Evolutionary conservation across 23 red algal species (phyloP).

Genomic region (Gracilaria caudata): DNA sequence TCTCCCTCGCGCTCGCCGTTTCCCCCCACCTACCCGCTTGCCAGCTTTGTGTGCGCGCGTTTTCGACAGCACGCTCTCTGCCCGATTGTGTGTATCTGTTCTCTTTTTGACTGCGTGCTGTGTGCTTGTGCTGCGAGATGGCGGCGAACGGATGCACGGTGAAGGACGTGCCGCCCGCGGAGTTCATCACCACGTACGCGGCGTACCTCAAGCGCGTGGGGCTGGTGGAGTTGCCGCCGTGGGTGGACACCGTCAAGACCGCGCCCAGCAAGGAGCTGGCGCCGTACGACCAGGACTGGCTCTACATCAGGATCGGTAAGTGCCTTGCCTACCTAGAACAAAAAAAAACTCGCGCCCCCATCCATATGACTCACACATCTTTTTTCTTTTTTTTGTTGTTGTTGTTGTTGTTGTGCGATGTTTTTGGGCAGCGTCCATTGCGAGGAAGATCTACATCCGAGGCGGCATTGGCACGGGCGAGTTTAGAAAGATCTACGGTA

Average conservation of each 20-base stretch:
- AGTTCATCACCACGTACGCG: slow-evolving; percentile 89
- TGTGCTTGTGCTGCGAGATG: neutral
- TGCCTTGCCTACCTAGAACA: neutral
- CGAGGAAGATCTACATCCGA: slow-evolving; percentile 88
- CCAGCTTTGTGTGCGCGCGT: too few relatives aligned
- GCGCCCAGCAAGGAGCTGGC: slow-evolving; percentile 88
- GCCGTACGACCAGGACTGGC: slow-evolving; percentile 97
- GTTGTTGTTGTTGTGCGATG: too few relatives aligned
- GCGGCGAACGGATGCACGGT: slow-evolving; percentile 76
- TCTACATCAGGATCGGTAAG: slow-evolving; percentile 89
- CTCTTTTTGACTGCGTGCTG: neutral
- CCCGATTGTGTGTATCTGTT: too few relatives aligned
- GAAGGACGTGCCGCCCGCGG: slow-evolving; percentile 94
- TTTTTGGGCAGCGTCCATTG: slow-evolving; percentile 76
- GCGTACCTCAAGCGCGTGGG: slow-evolving; percentile 88
- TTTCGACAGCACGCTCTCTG: too few relatives aligned
- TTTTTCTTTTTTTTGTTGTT: neutral
- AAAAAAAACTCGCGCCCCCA: neutral
- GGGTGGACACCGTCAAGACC: slow-evolving; percentile 95
- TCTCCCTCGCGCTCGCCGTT: too few relatives aligned
- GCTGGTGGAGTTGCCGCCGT: slow-evolving; percentile 80
- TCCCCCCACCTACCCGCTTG: too few relatives aligned
- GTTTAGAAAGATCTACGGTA: slow-evolving; percentile 89
- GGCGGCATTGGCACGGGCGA: slow-evolving; percentile 84
- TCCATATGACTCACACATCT: neutral